Conservation (phyloP, 2,329 filamentous ascomycete species). For the Daldinia eschscholtzii region DNA sequence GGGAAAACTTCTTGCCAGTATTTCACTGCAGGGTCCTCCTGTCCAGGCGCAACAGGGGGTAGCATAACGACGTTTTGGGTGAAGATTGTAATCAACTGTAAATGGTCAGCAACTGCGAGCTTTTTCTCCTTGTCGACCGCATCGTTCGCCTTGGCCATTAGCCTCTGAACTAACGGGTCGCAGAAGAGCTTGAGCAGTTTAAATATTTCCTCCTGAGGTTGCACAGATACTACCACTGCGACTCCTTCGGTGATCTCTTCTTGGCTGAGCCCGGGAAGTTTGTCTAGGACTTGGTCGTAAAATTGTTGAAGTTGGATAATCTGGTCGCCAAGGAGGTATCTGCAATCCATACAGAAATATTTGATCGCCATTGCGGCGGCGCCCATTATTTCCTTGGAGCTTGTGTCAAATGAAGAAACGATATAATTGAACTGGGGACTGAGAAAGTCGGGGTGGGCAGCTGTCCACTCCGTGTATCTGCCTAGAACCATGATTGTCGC, state of each 20-base stretch:
- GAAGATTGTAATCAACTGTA: constrained; percentile 93
- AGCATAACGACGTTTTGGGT: constrained; percentile 76
- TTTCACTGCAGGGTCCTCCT: constrained; percentile 90
- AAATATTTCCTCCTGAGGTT: constrained; percentile 84
- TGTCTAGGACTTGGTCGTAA: constrained; percentile 90
- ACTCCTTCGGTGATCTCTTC: constrained; percentile 98
- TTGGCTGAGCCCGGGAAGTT: constrained; percentile 85
- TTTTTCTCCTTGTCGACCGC: constrained; percentile 87
- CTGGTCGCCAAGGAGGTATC: constrained; percentile 84
- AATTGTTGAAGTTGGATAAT: constrained; percentile 90
- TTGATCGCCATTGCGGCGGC: constrained; percentile 95
- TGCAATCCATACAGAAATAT: constrained; percentile 97
- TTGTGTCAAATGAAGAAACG: constrained; percentile 89
- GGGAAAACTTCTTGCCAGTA: constrained; percentile 97
- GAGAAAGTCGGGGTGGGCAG: constrained; percentile 90
- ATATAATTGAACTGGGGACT: constrained; percentile 96
- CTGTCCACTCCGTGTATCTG: constrained; percentile 97
- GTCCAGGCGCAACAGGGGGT: constrained; percentile 77
- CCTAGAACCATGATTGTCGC: constrained; percentile 98
- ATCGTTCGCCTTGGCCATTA: constrained; percentile 88
- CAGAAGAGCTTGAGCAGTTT: constrained; percentile 91
- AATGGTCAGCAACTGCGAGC: constrained; percentile 88
- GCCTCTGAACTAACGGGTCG: constrained; percentile 85
- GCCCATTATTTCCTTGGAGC: constrained; percentile 89
- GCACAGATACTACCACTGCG: constrained; percentile 88